A percentile compares a stretch with the other conserved stretches of the same genome.
These are phyloP conservation scores for Davidsoniella eucalypti DNA, from an alignment of 2,329 filamentous ascomycete genomes.

Conservation along the genomic window DNA sequence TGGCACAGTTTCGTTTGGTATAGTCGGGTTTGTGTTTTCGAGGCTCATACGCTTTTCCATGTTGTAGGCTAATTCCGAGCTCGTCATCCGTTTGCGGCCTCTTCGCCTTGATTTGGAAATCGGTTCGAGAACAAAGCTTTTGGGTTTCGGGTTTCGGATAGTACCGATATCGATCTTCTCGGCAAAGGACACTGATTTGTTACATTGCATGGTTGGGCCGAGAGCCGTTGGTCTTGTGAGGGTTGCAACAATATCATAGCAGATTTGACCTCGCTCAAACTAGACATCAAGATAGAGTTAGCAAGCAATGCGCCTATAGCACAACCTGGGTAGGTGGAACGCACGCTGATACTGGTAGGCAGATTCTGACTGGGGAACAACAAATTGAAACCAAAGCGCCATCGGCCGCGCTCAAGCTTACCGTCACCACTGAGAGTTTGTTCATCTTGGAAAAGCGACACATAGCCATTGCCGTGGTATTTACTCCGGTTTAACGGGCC, in stretches of 20 bases:
- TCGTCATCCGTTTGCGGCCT: conserved; percentile 15
- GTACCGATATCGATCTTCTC: conserved; percentile 75
- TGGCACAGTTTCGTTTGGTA: conserved; percentile 15
- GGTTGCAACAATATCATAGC: conserved; percentile 80
- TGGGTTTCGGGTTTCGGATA: conserved; percentile 56
- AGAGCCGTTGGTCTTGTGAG: conserved; percentile 80
- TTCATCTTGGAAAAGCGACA: conserved; percentile 72
- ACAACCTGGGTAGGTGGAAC: conserved; percentile 20
- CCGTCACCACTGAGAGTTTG: conserved; percentile 65
- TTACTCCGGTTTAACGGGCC: conserved; percentile 17
- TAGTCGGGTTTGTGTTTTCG: conserved; percentile 13
- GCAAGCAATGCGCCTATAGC: no score
- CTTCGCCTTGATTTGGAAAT: conserved; percentile 52
- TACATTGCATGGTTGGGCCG: conserved; percentile 60
- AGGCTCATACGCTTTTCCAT: conserved; percentile 6
- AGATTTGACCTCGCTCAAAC: conserved; percentile 91
- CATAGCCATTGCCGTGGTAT: conserved; percentile 62
- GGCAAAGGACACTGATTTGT: conserved; percentile 61
- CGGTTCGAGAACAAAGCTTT: conserved; percentile 75
- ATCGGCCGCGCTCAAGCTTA: conserved; percentile 54
- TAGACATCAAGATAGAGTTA: conserved; percentile 22
- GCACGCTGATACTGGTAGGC: conserved; percentile 89
- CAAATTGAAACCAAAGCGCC: conserved; percentile 65
- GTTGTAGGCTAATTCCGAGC: conserved; percentile 1
- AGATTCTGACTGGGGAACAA: conserved; percentile 52